Percentiles rank a stretch among this genome's conserved stretches.
These are phyloP conservation scores for Abrus precatorius DNA, from an alignment of 306 rosid species.

Conservation along the genomic window DNA sequence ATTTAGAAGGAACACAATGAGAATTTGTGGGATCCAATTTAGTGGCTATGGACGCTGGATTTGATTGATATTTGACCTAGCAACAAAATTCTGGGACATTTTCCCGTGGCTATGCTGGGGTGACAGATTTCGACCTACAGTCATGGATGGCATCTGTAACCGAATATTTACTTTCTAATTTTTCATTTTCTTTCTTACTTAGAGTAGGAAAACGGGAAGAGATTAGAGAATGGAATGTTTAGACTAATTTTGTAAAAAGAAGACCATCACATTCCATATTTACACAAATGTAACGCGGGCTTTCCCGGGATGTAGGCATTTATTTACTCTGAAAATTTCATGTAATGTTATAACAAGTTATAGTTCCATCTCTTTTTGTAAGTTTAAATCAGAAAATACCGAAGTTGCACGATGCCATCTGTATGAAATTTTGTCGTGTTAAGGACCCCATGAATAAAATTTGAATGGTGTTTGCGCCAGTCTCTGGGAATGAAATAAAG, in stretches of 20 bases:
- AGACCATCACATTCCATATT: constrained; percentile 34
- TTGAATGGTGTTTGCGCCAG: background rate
- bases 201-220: constrained; percentile 43
- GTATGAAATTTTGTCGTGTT: background rate
- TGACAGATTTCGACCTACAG: constrained; percentile 45
- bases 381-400: constrained; percentile 3
- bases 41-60: constrained; percentile 20
- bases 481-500: background rate
- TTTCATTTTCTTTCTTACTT: constrained; percentile 32
- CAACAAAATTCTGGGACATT: constrained; percentile 46
- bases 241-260: constrained; percentile 63
- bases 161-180: constrained; percentile 8
- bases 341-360: constrained; percentile 45
- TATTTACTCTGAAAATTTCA: constrained; percentile 35
- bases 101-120: constrained; percentile 52
- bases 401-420: constrained; percentile 15
- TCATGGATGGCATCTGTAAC: constrained; percentile 26
- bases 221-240: constrained; percentile 36
- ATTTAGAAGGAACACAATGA: constrained; percentile 37
- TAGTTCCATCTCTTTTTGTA: constrained; percentile 46
- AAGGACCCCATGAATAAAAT: background rate
- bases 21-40: constrained; percentile 32
- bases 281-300: constrained; percentile 41
- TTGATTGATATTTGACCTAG: constrained; percentile 56
- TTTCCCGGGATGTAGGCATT: constrained; percentile 46